A percentile compares a stretch with the other conserved stretches of the same genome.
Evolutionary conservation across 495 filamentous ascomycete genomes (phyloP).

Genomic region (Penicillium maclennaniae): DNA sequence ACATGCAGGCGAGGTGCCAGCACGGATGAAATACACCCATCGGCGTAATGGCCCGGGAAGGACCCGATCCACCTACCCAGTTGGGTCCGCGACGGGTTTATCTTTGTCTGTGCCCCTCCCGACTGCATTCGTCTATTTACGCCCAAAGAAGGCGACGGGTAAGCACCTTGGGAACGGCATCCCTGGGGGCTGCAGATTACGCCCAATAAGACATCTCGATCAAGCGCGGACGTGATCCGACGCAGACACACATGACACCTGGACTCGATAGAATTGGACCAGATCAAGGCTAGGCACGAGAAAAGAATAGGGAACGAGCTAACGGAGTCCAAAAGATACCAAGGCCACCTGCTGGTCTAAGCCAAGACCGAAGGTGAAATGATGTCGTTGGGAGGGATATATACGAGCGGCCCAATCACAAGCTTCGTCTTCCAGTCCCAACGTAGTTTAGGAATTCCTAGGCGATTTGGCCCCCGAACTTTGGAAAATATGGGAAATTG

Average conservation of each 20-base stretch:
- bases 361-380: conserved; percentile 5
- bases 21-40: background rate
- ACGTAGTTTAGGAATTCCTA: conserved; percentile 10
- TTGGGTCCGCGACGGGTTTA: background rate
- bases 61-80: conserved; percentile 1
- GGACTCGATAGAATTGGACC: background rate
- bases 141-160: conserved; percentile 4
- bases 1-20: background rate
- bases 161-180: conserved; percentile 18
- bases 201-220: conserved; percentile 13
- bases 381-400: background rate
- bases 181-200: conserved; percentile 14
- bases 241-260: background rate
- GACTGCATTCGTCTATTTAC: background rate
- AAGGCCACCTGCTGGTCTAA: background rate
- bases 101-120: background rate
- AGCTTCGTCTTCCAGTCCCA: background rate
- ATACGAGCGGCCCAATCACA: conserved; percentile 18
- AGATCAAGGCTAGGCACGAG: background rate
- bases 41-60: background rate
- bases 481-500: background rate
- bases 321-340: too few species aligned
- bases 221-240: conserved; percentile 4
- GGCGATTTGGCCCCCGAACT: conserved; percentile 9
- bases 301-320: background rate